Percentiles rank a stretch among this genome's conserved stretches.
phyloP scores from a whole-genome alignment of 305 asterid species.

The Plantago lanceolata region DNA sequence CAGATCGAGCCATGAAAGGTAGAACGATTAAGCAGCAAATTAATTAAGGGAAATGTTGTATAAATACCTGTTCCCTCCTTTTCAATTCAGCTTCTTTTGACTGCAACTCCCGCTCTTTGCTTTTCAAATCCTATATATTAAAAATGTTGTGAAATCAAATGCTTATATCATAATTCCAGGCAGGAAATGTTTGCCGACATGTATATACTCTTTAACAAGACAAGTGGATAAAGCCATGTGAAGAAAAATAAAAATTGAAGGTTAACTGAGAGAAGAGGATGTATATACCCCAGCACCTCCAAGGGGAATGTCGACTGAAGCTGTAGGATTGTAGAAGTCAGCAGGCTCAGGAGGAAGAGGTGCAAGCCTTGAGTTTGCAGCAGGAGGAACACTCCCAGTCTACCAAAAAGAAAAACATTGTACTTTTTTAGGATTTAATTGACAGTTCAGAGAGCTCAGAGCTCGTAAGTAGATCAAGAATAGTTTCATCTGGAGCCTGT shows the following conservation, averaged over 20 bases:
- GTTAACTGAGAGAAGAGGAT: constrained; percentile 18
- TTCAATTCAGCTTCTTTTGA: constrained; percentile 90
- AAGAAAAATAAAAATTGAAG: constrained; percentile 15
- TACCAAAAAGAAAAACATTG: constrained; percentile 22
- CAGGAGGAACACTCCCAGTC: constrained; percentile 81
- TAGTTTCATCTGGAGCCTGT: too few relatives aligned
- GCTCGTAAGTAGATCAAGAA: background rate
- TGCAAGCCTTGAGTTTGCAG: constrained; percentile 77
- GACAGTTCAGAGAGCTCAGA: background rate
- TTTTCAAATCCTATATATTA: constrained; percentile 66
- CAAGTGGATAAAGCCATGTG: constrained; percentile 12
- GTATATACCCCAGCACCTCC: constrained; percentile 59
- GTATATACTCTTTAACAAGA: constrained; percentile 24
- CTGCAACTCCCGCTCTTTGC: constrained; percentile 91
- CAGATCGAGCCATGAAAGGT: background rate
- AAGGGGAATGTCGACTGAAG: constrained; percentile 81
- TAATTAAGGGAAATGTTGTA: constrained; percentile 8
- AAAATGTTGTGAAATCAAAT: background rate
- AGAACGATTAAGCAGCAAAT: background rate
- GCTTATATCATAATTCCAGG: too few relatives aligned
- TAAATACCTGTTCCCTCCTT: constrained; percentile 80
- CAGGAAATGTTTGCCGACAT: too few relatives aligned
- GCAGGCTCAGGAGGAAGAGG: constrained; percentile 99
- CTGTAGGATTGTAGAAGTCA: constrained; percentile 80
- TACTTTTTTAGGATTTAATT: background rate